Evolutionary conservation across 768 basidiomycete species (phyloP), one percentile per base, ranked within the genome.

Genomic region (Cubamyces lactineus): DNA sequence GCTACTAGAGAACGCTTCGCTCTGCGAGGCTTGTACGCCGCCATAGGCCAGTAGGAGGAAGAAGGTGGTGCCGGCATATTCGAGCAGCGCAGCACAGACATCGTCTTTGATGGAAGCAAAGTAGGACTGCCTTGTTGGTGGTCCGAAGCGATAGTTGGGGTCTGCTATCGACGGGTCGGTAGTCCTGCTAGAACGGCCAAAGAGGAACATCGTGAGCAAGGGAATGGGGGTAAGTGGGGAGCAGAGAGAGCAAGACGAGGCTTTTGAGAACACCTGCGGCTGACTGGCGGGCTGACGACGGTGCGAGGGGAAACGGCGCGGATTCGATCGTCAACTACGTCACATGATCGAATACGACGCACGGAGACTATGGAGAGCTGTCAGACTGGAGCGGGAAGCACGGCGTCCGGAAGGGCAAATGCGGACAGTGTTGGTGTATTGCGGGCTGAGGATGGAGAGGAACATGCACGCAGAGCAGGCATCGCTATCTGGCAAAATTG

Each of bases 1-100:
- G 21, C 40, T 21, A 30, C 61, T 66, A 13, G 66, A 39, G 15
- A 28, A 38, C 0, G 63, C 53, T 12, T 65, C 68, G 17, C 39
- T 69, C 62, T 78, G 80, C 9, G 73, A 70, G 5, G 78, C 73
- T 1, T 90, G 88, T 21, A 85, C 82, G 2, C 86, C 85, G 2
- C 87, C 87, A 2, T 86, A 77, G 11, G 84, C 87, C 43, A 88
- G 78, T n/a, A 86, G 77, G 26, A 89, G 78, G 73, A 90, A 89
- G 59, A 84, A 74, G 0, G 79, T 76, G 3, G 87, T 87, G 23
- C 86, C 85, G 41, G 85, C 68, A 58, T 84, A 84, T 66, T 88
- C 86, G 23, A 86, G 74, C n/a, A 71, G 61, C 2, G 85, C 84
- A 0, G 85, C 85, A 28, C 71, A 74, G 43, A 76, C 45, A 64